Conservation (phyloP, 2,329 filamentous ascomycete genomes). For the Alternaria consortialis region DNA sequence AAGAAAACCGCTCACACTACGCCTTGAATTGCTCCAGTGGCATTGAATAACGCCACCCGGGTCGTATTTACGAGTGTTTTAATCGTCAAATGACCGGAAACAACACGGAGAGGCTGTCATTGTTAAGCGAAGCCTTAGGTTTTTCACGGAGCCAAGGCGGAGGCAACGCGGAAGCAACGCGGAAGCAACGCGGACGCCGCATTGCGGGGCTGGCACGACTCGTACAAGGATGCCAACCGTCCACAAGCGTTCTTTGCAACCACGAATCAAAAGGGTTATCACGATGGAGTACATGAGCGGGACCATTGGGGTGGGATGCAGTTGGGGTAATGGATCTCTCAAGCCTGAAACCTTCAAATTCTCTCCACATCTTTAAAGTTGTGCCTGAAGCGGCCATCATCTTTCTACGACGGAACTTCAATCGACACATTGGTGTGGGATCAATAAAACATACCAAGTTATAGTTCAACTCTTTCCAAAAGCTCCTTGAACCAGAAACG, state of each 20-base stretch:
- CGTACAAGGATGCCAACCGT: not conserved
- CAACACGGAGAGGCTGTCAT: not conserved
- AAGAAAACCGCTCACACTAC: conserved; percentile 11
- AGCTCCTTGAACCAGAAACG: not conserved
- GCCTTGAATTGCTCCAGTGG: not conserved
- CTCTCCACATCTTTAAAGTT: not conserved
- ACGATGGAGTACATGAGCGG: not conserved
- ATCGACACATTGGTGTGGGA: not conserved
- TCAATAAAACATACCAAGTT: not conserved
- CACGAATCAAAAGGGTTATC: not conserved
- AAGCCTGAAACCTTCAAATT: not conserved
- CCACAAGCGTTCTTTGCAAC: not conserved
- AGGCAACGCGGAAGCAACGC: conserved; percentile 28
- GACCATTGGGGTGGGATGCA: not conserved
- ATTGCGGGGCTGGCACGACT: not conserved
- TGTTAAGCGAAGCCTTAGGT: not conserved
- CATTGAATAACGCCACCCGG: not conserved
- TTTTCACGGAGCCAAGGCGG: conserved; percentile 20
- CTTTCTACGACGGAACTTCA: not conserved
- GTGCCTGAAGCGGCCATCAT: not conserved
- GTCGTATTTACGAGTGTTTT: not conserved
- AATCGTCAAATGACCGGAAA: not conserved
- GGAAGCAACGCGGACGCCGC: conserved; percentile 12
- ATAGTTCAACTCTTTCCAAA: too few relatives aligned
- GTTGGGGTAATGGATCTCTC: not conserved